Evolutionary conservation across 257 asterid genomes (phyloP).

Genomic region (Scutellaria minor): DNA sequence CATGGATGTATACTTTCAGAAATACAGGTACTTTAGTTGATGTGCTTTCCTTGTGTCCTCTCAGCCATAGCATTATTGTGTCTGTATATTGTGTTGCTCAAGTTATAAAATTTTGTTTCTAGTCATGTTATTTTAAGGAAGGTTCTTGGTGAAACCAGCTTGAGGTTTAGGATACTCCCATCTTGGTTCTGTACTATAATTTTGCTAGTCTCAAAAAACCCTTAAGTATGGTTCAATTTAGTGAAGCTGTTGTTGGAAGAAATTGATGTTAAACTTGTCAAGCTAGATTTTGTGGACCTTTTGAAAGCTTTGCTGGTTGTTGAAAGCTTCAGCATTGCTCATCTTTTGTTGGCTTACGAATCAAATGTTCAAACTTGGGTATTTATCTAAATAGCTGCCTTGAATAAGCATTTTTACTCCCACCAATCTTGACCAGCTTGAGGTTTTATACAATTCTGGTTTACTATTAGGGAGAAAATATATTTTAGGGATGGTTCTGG

Average conservation of each 20-base stretch:
- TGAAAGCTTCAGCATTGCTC: conserved; percentile 6
- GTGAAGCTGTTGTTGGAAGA: background rate
- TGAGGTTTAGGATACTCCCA: background rate
- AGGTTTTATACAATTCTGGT: background rate
- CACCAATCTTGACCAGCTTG: background rate
- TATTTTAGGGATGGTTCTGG: background rate
- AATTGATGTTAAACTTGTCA: background rate
- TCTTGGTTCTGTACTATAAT: background rate
- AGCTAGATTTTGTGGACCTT: conserved; percentile 15
- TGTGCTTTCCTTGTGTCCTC: background rate
- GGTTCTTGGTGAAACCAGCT: background rate
- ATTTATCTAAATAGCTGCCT: background rate
- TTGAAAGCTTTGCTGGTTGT: background rate
- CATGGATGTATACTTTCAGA: conserved; percentile 95
- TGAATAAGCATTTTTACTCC: background rate
- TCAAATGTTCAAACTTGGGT: background rate
- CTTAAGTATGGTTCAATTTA: background rate
- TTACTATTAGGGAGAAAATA: too few relatives aligned
- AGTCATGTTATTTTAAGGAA: background rate
- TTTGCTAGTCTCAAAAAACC: background rate
- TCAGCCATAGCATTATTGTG: background rate
- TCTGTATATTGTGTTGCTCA: background rate
- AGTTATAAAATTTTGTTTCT: background rate
- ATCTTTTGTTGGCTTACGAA: conserved; percentile 4
- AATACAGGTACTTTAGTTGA: conserved; percentile 74